These are phyloP conservation scores for Neurospora cerealis DNA, from an alignment of 495 filamentous ascomycete species.

Conservation along the genomic window DNA sequence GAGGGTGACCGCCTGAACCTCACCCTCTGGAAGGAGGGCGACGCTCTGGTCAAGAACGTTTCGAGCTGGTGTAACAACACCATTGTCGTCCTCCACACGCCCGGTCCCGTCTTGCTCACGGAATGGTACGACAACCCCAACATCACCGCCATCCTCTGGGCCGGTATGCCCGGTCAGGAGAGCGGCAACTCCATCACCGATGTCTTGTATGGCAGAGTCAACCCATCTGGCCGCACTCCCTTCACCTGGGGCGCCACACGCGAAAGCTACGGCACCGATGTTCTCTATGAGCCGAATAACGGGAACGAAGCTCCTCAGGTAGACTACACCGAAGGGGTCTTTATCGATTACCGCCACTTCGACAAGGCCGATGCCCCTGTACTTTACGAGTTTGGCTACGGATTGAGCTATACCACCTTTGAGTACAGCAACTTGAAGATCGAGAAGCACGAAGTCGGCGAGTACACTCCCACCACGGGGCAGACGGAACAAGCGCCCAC, in stretches of 20 bases:
- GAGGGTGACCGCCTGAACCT: conserved; percentile 87
- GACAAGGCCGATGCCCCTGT: conserved; percentile 67
- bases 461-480: conserved; percentile 61
- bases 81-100: conserved; percentile 82
- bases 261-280: conserved; percentile 62
- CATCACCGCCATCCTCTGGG: conserved; percentile 89
- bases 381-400: conserved; percentile 86
- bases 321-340: conserved; percentile 75
- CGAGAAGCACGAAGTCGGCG: conserved; percentile 32
- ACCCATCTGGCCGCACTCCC: conserved; percentile 74
- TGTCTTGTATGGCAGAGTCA: conserved; percentile 81
- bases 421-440: conserved; percentile 66
- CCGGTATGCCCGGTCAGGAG: conserved; percentile 86
- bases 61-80: conserved; percentile 77
- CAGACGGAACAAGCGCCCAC: conserved; percentile 55
- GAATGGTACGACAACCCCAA: conserved; percentile 79
- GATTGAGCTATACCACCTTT: conserved; percentile 83
- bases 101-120: conserved; percentile 68
- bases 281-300: conserved; percentile 69
- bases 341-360: conserved; percentile 91
- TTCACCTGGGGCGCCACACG: conserved; percentile 78
- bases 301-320: conserved; percentile 61
- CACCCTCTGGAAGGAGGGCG: conserved; percentile 77
- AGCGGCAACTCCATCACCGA: conserved; percentile 85
- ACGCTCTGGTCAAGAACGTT: conserved; percentile 68